phyloP scores from a whole-genome alignment of 2,329 filamentous ascomycete species.

The Colletotrichum sp. region DNA sequence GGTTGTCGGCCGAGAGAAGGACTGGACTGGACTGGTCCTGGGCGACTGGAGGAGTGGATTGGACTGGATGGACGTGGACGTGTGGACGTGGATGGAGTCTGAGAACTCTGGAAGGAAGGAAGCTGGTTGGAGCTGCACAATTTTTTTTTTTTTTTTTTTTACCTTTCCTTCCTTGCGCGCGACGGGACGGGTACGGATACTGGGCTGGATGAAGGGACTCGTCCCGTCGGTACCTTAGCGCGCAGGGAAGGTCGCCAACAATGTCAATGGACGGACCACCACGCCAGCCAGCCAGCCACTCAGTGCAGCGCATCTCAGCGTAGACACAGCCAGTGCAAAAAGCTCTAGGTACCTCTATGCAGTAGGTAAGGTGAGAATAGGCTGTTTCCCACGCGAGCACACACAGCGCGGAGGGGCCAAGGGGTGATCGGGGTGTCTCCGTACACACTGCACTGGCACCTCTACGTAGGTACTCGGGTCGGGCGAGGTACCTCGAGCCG shows the following conservation, averaged over 20 bases:
- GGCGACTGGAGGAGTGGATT: background rate
- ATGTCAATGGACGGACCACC: background rate
- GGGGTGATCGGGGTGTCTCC: conserved; percentile 2
- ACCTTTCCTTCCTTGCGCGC: background rate
- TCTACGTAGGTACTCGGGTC: background rate
- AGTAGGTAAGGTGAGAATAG: background rate
- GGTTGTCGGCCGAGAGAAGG: conserved; percentile 16
- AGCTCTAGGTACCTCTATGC: background rate
- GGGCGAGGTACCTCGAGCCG: background rate
- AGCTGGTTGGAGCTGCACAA: background rate
- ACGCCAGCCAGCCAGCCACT: background rate
- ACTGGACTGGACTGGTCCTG: background rate
- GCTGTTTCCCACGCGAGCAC: conserved; percentile 20
- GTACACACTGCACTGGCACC: background rate
- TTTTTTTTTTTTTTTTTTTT: background rate
- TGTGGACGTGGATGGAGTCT: background rate
- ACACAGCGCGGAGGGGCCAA: conserved; percentile 17
- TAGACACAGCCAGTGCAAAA: background rate
- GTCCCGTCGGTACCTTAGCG: background rate
- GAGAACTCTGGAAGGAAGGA: background rate
- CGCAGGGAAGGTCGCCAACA: background rate
- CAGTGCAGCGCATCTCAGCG: background rate
- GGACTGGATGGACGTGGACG: background rate
- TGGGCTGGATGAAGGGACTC: conserved; percentile 6
- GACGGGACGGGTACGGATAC: background rate